Evolutionary conservation across 2,329 filamentous ascomycete species (phyloP).

Genomic region (Ciborinia camelliae): DNA sequence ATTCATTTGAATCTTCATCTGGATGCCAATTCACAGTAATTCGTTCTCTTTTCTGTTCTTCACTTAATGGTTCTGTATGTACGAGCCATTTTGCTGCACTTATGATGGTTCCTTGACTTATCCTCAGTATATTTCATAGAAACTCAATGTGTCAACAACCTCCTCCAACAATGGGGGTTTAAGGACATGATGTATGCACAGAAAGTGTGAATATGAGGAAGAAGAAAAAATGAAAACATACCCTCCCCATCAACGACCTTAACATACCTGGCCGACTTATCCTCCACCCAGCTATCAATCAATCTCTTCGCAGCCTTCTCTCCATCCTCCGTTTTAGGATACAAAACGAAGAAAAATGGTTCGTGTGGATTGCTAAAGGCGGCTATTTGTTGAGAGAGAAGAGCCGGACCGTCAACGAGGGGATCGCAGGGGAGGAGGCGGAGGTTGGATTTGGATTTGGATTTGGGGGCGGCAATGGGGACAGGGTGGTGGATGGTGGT

Average conservation of each 20-base stretch:
- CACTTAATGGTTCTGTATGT: constrained; percentile 4
- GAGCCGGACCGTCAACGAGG: constrained; percentile 19
- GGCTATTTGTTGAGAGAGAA: constrained; percentile 22
- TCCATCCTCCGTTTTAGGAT: constrained; percentile 20
- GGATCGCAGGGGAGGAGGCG: constrained; percentile 10
- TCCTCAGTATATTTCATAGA: neutral
- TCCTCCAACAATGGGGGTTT: too few species aligned
- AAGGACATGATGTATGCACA: too few species aligned
- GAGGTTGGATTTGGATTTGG: neutral
- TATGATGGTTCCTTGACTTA: constrained; percentile 1
- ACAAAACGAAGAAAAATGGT: constrained; percentile 25
- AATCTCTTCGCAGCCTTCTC: constrained; percentile 23
- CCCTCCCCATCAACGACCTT: constrained; percentile 26
- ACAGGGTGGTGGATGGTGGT: neutral
- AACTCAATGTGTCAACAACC: too few species aligned
- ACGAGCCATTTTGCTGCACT: constrained; percentile 17
- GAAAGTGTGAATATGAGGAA: neutral
- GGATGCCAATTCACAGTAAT: constrained; percentile 24
- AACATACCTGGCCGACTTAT: constrained; percentile 23
- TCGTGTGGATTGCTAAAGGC: constrained; percentile 20
- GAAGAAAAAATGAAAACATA: neutral
- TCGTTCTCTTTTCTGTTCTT: constrained; percentile 23
- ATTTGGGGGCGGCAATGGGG: neutral
- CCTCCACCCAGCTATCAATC: constrained; percentile 23
- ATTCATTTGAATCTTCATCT: constrained; percentile 25